These are phyloP conservation scores for Scutellaria minor DNA, from an alignment of 257 asterid genomes.

Conservation along the genomic window DNA sequence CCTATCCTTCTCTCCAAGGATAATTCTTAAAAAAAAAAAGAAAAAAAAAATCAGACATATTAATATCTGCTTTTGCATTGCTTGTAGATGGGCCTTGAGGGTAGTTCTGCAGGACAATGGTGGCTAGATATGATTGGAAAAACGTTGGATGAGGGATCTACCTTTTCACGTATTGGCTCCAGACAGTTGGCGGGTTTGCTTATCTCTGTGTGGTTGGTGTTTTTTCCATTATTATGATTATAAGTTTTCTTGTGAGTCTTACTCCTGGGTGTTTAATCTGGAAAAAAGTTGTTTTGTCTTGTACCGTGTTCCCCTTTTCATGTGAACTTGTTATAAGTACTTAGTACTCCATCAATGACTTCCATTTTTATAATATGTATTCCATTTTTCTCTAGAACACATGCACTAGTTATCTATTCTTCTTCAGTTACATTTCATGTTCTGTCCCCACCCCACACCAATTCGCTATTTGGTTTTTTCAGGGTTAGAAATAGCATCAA, in stretches of 20 bases:
- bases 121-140: constrained; percentile 95
- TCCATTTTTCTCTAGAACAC: constrained; percentile 25
- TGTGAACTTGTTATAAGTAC: constrained; percentile 16
- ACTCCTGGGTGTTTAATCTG: constrained; percentile 17
- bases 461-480: constrained; percentile 23
- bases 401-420: constrained; percentile 11
- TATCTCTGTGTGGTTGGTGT: constrained; percentile 87
- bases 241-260: constrained; percentile 14
- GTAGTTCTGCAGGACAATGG: constrained; percentile 97
- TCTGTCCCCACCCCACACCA: background rate
- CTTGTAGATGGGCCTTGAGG: constrained; percentile 97
- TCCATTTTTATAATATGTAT: constrained; percentile 10
- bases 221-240: constrained; percentile 12
- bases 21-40: background rate
- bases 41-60: background rate
- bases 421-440: constrained; percentile 12
- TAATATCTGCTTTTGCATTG: constrained; percentile 27
- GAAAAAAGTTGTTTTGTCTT: constrained; percentile 2
- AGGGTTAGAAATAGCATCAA: constrained; percentile 78
- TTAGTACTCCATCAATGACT: constrained; percentile 16
- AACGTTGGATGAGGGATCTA: constrained; percentile 89
- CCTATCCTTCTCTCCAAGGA: background rate
- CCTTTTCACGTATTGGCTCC: constrained; percentile 87
- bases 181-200: constrained; percentile 98
- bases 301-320: constrained; percentile 17